phyloP scores from a whole-genome alignment of 2,329 filamentous ascomycete genomes.

The Bipolaris oryzae region DNA sequence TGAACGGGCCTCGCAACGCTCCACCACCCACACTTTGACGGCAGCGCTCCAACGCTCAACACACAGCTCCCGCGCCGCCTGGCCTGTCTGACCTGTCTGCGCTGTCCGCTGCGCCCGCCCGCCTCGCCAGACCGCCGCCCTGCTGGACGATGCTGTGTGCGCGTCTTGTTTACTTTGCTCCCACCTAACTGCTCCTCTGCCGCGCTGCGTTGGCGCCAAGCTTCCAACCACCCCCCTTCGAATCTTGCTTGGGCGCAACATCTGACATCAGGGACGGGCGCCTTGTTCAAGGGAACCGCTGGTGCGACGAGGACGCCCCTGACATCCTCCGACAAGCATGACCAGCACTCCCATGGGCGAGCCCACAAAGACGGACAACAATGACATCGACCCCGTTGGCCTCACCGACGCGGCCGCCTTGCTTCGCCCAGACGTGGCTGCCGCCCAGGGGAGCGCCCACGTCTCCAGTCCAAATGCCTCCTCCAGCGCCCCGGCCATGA shows the following conservation, averaged over 20 bases:
- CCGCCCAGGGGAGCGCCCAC: slow-evolving; percentile 6
- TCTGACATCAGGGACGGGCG: slow-evolving; percentile 12
- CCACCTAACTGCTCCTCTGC: slow-evolving; percentile 29
- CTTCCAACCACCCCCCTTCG: slow-evolving; percentile 14
- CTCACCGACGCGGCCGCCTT: slow-evolving; percentile 11
- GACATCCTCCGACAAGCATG: slow-evolving; percentile 31
- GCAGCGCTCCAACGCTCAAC: slow-evolving; percentile 4
- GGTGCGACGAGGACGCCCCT: slow-evolving; percentile 30
- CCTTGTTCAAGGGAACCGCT: slow-evolving; percentile 18
- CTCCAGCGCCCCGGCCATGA: background rate
- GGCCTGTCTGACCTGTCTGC: background rate
- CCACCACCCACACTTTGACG: slow-evolving; percentile 2
- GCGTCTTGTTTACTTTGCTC: slow-evolving; percentile 32
- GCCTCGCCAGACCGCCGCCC: slow-evolving; percentile 8
- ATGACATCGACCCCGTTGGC: slow-evolving; percentile 13
- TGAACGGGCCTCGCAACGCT: slow-evolving; percentile 4
- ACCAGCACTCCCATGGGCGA: slow-evolving; percentile 39
- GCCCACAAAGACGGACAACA: slow-evolving; percentile 36
- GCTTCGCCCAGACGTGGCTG: slow-evolving; percentile 28
- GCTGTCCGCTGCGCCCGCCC: slow-evolving; percentile 3
- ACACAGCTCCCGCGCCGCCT: slow-evolving; percentile 1
- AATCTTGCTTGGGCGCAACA: slow-evolving; percentile 23
- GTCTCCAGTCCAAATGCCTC: background rate
- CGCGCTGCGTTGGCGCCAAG: slow-evolving; percentile 30
- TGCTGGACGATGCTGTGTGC: slow-evolving; percentile 32